Evolutionary conservation across 2,329 filamentous ascomycete species (phyloP).

Genomic region (Macrophomina pseudophaseolina): DNA sequence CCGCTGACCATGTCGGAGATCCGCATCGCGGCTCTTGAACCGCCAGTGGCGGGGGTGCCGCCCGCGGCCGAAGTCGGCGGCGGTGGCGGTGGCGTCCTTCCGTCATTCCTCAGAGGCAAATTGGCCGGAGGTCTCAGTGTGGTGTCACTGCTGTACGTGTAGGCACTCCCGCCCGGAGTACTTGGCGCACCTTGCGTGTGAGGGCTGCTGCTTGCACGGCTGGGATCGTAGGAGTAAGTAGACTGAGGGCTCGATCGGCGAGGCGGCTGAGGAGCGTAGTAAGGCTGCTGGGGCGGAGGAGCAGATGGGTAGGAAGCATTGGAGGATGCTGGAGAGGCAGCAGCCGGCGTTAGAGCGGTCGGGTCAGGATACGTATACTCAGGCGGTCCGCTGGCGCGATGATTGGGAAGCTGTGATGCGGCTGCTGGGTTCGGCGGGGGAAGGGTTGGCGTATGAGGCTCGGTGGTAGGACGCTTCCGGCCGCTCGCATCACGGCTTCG

Average conservation of each 20-base stretch:
- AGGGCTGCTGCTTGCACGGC: constrained; percentile 49
- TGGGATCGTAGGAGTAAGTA: constrained; percentile 48
- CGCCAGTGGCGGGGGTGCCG: constrained; percentile 34
- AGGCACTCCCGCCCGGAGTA: constrained; percentile 42
- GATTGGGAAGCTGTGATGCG: constrained; percentile 47
- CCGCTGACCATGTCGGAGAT: constrained; percentile 48
- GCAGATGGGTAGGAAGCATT: constrained; percentile 46
- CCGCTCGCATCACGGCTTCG: constrained; percentile 44
- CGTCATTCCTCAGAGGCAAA: constrained; percentile 42
- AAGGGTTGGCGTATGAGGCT: constrained; percentile 57
- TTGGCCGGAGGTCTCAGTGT: constrained; percentile 39
- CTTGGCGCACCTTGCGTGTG: constrained; percentile 45
- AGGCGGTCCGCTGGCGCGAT: constrained; percentile 33
- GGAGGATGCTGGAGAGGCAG: constrained; percentile 51
- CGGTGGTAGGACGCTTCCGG: constrained; percentile 54
- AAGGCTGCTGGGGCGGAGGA: constrained; percentile 43
- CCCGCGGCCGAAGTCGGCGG: constrained; percentile 36
- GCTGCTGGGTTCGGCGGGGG: constrained; percentile 54
- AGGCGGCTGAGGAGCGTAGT: constrained; percentile 46
- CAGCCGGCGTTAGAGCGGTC: constrained; percentile 50
- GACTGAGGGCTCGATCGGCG: constrained; percentile 50
- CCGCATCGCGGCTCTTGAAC: constrained; percentile 42
- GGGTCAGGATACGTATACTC: constrained; percentile 52
- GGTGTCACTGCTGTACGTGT: constrained; percentile 33
- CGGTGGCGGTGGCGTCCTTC: constrained; percentile 40